Evolutionary conservation across 2,329 filamentous ascomycete genomes (phyloP), one percentile per base, ranked within the genome.

Genomic region (Sphaerulina vaccinii): DNA sequence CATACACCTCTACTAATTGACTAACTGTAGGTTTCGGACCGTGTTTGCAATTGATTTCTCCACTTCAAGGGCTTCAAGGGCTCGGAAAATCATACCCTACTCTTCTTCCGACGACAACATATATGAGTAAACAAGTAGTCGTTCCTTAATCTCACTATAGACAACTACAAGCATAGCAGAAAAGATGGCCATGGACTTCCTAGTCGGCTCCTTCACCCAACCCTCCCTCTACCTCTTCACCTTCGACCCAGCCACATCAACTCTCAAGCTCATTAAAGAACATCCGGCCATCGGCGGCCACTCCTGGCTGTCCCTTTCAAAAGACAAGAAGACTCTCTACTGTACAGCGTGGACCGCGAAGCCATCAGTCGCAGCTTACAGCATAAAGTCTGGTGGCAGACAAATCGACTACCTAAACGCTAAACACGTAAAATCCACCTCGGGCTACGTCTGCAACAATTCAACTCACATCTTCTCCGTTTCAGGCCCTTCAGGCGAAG

Each of bases 151-250:
- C 3, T 18, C 15, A 22, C 43, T 7, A 38, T 1, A 5, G 2
- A 39, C 2, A 18, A 5, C 22, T 13, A 38, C 16, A 23, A 40
- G 24, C 24, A 24, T 27, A 27, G 6, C 24, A 27, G 33, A 38
- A n/a, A 27, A 52, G 10, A 11, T 7, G 16, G 32, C 15, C 32
- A 70, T 70, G 67, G 67, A 70, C 40, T 68, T 69, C 55, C 57
- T 70, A 6, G 66, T 69, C 19, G 67, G 67, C 42, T 62, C 65
- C 3, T 70, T 70, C 57, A 67, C 68, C 24, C 59, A 63, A 24
- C 55, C 64, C 1, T 52, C 52, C 27, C 59, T 70, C 24, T 68
- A 62, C 52, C 67, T 66, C 13, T 56, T 68, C 9, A 61, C 57
- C 43, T 68, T 70, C 60, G 42, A 62, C 16, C 61, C 60, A 1